A percentile compares a stretch with the other conserved stretches of the same genome.
Evolutionary conservation across 2,329 filamentous ascomycete genomes (phyloP).

Genomic region (Penicillium janthinellum): DNA sequence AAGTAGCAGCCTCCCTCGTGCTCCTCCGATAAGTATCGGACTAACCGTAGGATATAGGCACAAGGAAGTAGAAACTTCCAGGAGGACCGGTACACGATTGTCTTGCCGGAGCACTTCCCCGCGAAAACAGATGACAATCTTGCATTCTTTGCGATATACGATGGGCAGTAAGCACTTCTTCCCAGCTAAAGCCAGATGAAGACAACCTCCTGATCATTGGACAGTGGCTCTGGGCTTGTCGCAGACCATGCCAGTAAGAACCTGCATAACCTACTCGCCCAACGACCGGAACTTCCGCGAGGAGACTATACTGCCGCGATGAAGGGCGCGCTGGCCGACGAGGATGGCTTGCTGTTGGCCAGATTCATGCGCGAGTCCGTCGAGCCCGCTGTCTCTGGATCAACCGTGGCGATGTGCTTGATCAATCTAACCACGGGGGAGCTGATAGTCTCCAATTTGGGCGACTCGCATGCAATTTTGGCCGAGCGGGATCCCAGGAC

Average conservation of each 20-base stretch:
- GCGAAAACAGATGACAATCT: slow-evolving; percentile 30
- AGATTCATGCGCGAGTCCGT: slow-evolving; percentile 28
- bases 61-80: slow-evolving; percentile 34
- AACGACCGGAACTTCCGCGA: slow-evolving; percentile 33
- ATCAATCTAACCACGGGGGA: slow-evolving; percentile 36
- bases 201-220: background rate
- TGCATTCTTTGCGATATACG: slow-evolving; percentile 38
- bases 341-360: slow-evolving; percentile 33
- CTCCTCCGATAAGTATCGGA: background rate
- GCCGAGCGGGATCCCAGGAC: slow-evolving; percentile 34
- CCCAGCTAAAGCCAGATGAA: background rate
- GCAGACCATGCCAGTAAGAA: slow-evolving; percentile 35
- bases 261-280: slow-evolving; percentile 30
- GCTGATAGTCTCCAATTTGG: slow-evolving; percentile 37
- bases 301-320: slow-evolving; percentile 36
- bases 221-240: slow-evolving; percentile 36
- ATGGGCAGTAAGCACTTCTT: slow-evolving; percentile 36
- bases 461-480: slow-evolving; percentile 40
- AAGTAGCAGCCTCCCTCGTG: slow-evolving; percentile 19
- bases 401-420: slow-evolving; percentile 38
- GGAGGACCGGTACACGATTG: slow-evolving; percentile 35
- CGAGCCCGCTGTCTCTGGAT: slow-evolving; percentile 34
- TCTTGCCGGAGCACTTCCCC: slow-evolving; percentile 36
- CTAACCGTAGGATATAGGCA: slow-evolving; percentile 22
- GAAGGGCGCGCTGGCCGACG: slow-evolving; percentile 31